Base-by-base conservation (phyloP, 2,329 filamentous ascomycete species). In the Sarocladium kiliense region DNA sequence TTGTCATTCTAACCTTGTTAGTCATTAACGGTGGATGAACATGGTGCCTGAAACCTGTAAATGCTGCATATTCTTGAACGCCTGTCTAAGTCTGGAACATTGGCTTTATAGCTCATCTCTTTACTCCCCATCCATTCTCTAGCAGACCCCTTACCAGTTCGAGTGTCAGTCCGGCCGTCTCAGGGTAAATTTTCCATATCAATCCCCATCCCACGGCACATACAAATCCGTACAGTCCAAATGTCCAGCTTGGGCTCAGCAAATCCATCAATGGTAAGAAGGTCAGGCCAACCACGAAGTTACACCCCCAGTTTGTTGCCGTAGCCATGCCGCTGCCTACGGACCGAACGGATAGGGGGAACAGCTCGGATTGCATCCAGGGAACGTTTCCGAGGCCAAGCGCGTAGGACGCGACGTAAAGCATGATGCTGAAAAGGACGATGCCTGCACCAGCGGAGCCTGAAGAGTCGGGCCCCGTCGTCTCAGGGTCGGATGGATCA, bases 311-410 rank as follows among this genome's bases (percentile, higher is more conserved):
- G 65, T 84, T 97, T 6, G 89, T 95, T 4, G 86, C 87, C 7
- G 92, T 93, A 1, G 87, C 81, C 4, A 90, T 69, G 0, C 85
- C 85, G 56, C 86, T 89, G 26, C 89, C 89, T 1, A 90, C 71
- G 3, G 86, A 85, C 50, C 89, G 84, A 45, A 91, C 88, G 27
- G 79, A 78, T 49, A 92, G 76, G 1, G 91, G 88, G 66, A 97
- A 97, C 30, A 96, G 80, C 73, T 97, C 93, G 62, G 87, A 90
- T 73, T 96, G 92, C 79, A 96, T 93, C 93, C 93, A 97, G 0
- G 93, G 92, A 2, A 97, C 91, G 63, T 91, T 95, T 9, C 93
- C 93, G 2, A 97, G 78, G 2, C 93, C 93, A 1, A 92, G 77
- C 1, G 93, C 93, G 66, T 95, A 97, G 1, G 87, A 79, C 9